Percentiles rank a stretch among this genome's conserved stretches.
These are phyloP conservation scores for Steccherinum ochraceum DNA, from an alignment of 768 basidiomycete genomes.

Conservation along the genomic window DNA sequence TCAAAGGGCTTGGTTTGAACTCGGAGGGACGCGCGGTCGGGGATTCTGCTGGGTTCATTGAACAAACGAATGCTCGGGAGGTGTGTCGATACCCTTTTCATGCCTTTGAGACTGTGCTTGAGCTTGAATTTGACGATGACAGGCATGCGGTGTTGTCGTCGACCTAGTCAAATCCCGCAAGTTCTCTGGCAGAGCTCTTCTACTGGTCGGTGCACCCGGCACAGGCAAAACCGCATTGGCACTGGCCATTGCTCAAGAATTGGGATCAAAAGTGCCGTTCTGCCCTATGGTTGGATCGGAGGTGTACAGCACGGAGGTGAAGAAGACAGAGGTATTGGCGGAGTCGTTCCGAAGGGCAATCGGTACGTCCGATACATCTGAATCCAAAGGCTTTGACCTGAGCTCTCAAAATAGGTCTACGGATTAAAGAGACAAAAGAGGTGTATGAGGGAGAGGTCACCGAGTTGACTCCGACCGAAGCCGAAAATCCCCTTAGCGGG, in stretches of 20 bases:
- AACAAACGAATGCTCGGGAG: slow-evolving; percentile 87
- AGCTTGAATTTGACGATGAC: background rate
- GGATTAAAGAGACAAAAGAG: slow-evolving; percentile 99
- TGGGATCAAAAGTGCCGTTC: slow-evolving; percentile 93
- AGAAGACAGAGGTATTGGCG: slow-evolving; percentile 97
- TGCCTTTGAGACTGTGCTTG: background rate
- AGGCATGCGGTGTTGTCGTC: slow-evolving; percentile 91
- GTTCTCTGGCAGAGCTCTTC: slow-evolving; percentile 88
- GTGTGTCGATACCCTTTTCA: slow-evolving; percentile 32
- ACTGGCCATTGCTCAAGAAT: slow-evolving; percentile 90
- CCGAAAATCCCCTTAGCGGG: slow-evolving; percentile 94
- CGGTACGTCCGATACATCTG: slow-evolving; percentile 45
- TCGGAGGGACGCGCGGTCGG: slow-evolving; percentile 72
- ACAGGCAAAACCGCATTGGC: slow-evolving; percentile 98
- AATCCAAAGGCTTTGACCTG: no score
- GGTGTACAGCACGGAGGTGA: slow-evolving; percentile 95
- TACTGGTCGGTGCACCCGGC: slow-evolving; percentile 93
- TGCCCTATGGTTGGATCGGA: slow-evolving; percentile 99
- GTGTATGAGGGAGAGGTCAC: slow-evolving; percentile 99
- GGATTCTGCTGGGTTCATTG: slow-evolving; percentile 83
- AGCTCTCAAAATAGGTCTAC: slow-evolving; percentile 74
- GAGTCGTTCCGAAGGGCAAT: slow-evolving; percentile 94
- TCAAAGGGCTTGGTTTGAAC: slow-evolving; percentile 89
- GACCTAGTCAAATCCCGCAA: slow-evolving; percentile 87
- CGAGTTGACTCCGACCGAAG: slow-evolving; percentile 91